Conservation (phyloP, 2,329 filamentous ascomycete species). For the Aspergillus puulaauensis region DNA sequence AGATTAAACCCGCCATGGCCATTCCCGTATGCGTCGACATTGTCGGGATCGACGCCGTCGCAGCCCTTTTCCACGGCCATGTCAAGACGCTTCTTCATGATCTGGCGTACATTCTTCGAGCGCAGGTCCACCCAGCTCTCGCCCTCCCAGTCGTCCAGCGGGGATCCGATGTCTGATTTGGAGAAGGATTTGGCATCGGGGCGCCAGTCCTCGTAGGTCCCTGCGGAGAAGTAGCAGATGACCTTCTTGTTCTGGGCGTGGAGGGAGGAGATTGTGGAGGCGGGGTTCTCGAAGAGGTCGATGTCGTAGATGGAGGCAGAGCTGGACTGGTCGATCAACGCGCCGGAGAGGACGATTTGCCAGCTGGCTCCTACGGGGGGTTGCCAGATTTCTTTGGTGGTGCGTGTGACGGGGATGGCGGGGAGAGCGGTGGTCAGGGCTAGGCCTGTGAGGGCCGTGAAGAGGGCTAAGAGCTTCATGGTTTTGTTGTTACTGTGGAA, state of each 20-base stretch:
- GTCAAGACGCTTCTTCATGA: constrained; percentile 63
- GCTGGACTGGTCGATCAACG: constrained; percentile 42
- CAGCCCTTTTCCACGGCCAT: constrained; percentile 64
- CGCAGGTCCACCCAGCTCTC: constrained; percentile 69
- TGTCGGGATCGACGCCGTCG: constrained; percentile 69
- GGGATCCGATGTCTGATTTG: constrained; percentile 55
- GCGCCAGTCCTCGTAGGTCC: constrained; percentile 65
- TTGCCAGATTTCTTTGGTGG: constrained; percentile 44
- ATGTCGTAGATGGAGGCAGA: constrained; percentile 43
- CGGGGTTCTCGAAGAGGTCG: constrained; percentile 54
- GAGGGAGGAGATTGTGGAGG: constrained; percentile 48
- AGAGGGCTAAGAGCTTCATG: too few species aligned
- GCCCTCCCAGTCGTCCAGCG: constrained; percentile 62
- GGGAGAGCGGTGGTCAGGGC: too few species aligned
- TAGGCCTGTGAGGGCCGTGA: too few species aligned
- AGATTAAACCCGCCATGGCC: constrained; percentile 62
- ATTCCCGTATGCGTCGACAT: constrained; percentile 67
- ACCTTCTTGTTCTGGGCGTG: constrained; percentile 58
- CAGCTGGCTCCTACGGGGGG: constrained; percentile 55
- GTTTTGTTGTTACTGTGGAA: too few species aligned
- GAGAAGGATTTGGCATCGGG: constrained; percentile 58
- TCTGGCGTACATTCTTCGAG: constrained; percentile 50
- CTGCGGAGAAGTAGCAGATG: constrained; percentile 75
- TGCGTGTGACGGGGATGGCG: too few species aligned
- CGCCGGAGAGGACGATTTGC: constrained; percentile 60